Conservation (phyloP, 2,329 filamentous ascomycete genomes). For the Hymenoscyphus albidus region DNA sequence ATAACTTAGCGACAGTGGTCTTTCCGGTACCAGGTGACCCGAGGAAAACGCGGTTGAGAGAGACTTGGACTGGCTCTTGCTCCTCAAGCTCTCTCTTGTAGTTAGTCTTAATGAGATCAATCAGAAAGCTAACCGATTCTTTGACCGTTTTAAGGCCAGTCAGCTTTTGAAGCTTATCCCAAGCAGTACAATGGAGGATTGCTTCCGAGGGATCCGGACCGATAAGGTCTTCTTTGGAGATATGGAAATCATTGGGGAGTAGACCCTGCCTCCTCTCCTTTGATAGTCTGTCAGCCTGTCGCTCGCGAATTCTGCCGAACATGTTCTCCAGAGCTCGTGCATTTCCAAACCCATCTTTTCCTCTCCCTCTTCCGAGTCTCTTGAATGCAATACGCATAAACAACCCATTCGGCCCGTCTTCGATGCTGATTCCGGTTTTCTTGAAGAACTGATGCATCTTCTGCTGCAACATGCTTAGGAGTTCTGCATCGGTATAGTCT, state of each 20-base stretch:
- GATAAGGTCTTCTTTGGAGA: slow-evolving; percentile 67
- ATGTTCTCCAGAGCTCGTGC: slow-evolving; percentile 65
- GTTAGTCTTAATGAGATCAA: slow-evolving; percentile 61
- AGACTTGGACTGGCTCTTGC: slow-evolving; percentile 54
- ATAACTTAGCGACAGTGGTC: slow-evolving; percentile 70
- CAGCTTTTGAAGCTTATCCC: slow-evolving; percentile 53
- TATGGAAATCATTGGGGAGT: slow-evolving; percentile 51
- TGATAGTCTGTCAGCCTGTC: slow-evolving; percentile 55
- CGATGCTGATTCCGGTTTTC: slow-evolving; percentile 50
- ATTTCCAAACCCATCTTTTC: slow-evolving; percentile 67
- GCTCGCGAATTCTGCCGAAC: slow-evolving; percentile 48
- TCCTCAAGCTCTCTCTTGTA: slow-evolving; percentile 63
- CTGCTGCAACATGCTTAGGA: slow-evolving; percentile 56
- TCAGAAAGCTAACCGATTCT: slow-evolving; percentile 50
- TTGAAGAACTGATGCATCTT: slow-evolving; percentile 53
- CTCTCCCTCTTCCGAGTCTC: slow-evolving; percentile 59
- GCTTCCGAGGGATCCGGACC: slow-evolving; percentile 60
- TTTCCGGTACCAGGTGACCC: slow-evolving; percentile 74
- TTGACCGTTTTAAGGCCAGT: slow-evolving; percentile 63
- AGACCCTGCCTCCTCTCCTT: slow-evolving; percentile 41
- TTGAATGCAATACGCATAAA: slow-evolving; percentile 61
- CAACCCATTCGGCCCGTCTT: slow-evolving; percentile 55
- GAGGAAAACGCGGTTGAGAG: slow-evolving; percentile 65
- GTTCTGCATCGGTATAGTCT: slow-evolving; percentile 64
- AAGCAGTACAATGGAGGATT: slow-evolving; percentile 50